These are phyloP conservation scores for Adansonia digitata DNA, from an alignment of 345 rosid genomes.

Conservation along the genomic window DNA sequence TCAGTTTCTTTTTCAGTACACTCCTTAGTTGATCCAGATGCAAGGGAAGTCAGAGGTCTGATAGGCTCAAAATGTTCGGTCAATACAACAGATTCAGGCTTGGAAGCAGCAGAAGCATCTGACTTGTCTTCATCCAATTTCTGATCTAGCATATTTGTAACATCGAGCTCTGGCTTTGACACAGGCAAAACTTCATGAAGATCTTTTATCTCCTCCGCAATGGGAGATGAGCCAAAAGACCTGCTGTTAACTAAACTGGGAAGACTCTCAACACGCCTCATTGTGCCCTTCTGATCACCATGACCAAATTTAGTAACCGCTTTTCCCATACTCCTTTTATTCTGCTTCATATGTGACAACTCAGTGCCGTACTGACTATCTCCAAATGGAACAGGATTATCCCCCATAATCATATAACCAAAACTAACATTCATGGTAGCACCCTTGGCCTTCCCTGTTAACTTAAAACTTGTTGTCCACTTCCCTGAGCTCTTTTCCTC, in stretches of 20 bases:
- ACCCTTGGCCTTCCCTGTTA: conserved; percentile 74
- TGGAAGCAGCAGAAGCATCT: conserved; percentile 33
- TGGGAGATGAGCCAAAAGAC: conserved; percentile 22
- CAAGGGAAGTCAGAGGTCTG: conserved; percentile 19
- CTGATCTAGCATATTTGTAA: conserved; percentile 31
- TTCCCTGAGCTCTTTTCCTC: conserved; percentile 84
- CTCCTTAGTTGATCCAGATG: conserved; percentile 27
- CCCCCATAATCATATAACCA: conserved; percentile 67
- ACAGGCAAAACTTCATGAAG: conserved; percentile 67
- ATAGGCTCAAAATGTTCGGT: conserved; percentile 32
- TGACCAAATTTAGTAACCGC: conserved; percentile 28
- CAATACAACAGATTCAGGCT: conserved; percentile 31
- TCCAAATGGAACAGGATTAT: conserved; percentile 33
- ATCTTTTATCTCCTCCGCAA: conserved; percentile 59
- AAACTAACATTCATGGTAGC: conserved; percentile 77
- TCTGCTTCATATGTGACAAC: conserved; percentile 37
- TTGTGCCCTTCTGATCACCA: conserved; percentile 31
- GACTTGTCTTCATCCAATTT: conserved; percentile 57
- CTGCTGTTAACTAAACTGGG: conserved; percentile 34
- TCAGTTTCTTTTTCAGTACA: conserved; percentile 33
- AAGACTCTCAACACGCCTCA: conserved; percentile 41
- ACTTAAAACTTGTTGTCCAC: conserved; percentile 88
- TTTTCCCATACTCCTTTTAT: conserved; percentile 30
- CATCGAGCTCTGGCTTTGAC: conserved; percentile 40
- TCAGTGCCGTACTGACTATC: conserved; percentile 30